Percentiles rank a stretch among this genome's conserved stretches.
Evolutionary conservation across 257 asterid species (phyloP).

Genomic region (Parsonsia alboflavescens): DNA sequence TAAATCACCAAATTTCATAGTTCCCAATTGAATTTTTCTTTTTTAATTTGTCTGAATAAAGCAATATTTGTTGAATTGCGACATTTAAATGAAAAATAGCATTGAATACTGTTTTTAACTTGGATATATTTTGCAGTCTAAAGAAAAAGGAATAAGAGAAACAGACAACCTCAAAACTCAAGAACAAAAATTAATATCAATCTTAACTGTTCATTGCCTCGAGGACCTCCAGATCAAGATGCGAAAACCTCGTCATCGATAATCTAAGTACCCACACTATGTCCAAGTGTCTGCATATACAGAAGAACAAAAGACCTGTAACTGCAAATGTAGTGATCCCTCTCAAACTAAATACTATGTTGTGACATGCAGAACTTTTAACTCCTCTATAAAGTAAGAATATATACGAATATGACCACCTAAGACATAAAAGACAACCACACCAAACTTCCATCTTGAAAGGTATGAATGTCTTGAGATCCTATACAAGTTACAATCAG

Average conservation of each 20-base stretch:
- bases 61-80: background rate
- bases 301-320: constrained; percentile 12
- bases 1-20: background rate
- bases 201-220: constrained; percentile 86
- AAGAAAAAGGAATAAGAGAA: no score
- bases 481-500: background rate
- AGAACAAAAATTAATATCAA: constrained; percentile 8
- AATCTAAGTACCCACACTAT: constrained; percentile 57
- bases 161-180: background rate
- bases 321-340: background rate
- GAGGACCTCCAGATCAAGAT: constrained; percentile 82
- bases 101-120: background rate
- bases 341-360: background rate
- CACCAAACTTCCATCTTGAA: background rate
- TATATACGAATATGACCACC: background rate
- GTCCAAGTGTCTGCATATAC: constrained; percentile 57
- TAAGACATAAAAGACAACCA: background rate
- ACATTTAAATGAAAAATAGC: background rate
- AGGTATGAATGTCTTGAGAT: background rate
- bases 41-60: background rate
- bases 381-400: background rate
- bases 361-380: background rate
- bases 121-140: no score
- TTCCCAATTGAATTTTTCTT: no score
- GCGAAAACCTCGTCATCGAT: constrained; percentile 61